A percentile compares a stretch with the other conserved stretches of the same genome.
Conservation (phyloP, 1,284 basidiomycete species). For the Puccinia polysora region DNA sequence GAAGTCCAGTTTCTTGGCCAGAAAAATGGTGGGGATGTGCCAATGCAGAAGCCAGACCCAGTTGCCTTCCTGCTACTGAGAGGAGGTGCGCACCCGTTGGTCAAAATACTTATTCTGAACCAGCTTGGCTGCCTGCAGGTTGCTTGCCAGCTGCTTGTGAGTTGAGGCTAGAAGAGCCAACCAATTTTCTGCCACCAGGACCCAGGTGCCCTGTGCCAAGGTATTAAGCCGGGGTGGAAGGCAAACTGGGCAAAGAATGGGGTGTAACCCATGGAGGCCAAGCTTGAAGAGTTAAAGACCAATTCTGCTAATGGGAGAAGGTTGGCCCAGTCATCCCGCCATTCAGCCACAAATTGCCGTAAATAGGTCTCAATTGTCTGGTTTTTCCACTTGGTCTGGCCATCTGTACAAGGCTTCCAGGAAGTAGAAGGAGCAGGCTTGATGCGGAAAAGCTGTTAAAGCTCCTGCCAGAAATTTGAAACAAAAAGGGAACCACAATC, state of each 20-base stretch:
- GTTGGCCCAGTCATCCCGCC: conserved; percentile 43
- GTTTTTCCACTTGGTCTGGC: conserved; percentile 17
- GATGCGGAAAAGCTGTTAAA: not conserved
- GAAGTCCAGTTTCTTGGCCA: too few relatives aligned
- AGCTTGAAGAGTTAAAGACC: conserved; percentile 50
- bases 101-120: too few relatives aligned
- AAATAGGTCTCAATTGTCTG: conserved; percentile 46
- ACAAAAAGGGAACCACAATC: conserved; percentile 13
- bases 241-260: conserved; percentile 56
- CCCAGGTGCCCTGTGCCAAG: not conserved
- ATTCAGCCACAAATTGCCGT: conserved; percentile 45
- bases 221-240: conserved; percentile 51
- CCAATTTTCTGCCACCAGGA: too few relatives aligned
- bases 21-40: too few relatives aligned
- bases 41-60: too few relatives aligned
- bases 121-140: too few relatives aligned
- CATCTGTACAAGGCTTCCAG: conserved; percentile 11
- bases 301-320: conserved; percentile 51
- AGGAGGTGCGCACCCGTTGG: too few relatives aligned
- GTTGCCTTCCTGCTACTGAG: too few relatives aligned
- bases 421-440: conserved; percentile 2
- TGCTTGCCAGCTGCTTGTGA: too few relatives aligned
- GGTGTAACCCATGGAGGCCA: conserved; percentile 50
- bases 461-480: not conserved
- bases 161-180: too few relatives aligned